phyloP scores from a whole-genome alignment of 108 stramenopile genomes.

The Stephanodiscus triporus region DNA sequence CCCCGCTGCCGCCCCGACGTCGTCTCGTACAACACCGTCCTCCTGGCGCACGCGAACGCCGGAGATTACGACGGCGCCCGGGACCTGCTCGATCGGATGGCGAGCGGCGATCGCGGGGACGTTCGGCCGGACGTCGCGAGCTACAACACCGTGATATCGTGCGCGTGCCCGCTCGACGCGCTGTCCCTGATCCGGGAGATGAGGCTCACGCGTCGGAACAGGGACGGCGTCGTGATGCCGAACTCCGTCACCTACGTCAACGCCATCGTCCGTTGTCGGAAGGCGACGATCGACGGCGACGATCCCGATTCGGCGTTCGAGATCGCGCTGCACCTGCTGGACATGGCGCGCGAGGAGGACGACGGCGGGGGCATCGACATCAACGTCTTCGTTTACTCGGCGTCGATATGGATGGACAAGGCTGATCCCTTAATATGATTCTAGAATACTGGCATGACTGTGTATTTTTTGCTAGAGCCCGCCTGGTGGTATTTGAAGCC shows the following conservation, averaged over 20 bases:
- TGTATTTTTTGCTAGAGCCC: too few relatives aligned
- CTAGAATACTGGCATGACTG: too few relatives aligned
- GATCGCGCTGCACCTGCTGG: conserved; percentile 45
- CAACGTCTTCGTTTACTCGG: conserved; percentile 71
- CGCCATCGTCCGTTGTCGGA: conserved; percentile 61
- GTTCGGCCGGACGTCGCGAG: conserved; percentile 23
- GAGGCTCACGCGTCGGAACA: conserved; percentile 67
- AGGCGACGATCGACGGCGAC: conserved; percentile 16
- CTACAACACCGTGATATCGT: conserved; percentile 47
- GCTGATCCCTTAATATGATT: conserved; percentile 2
- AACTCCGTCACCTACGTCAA: conserved; percentile 54
- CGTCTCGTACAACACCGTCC: conserved; percentile 58
- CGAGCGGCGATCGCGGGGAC: conserved; percentile 9
- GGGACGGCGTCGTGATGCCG: conserved; percentile 56
- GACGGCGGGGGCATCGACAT: conserved; percentile 34
- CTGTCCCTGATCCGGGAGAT: conserved; percentile 49
- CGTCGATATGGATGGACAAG: conserved; percentile 79
- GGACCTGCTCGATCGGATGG: conserved; percentile 53
- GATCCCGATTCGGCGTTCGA: conserved; percentile 40
- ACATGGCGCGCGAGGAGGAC: conserved; percentile 52
- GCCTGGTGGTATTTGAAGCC: too few relatives aligned
- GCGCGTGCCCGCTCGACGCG: conserved; percentile 17
- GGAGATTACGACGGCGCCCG: conserved; percentile 56
- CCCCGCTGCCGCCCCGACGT: conserved; percentile 25
- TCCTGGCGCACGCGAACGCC: conserved; percentile 59